Conservation (phyloP, 176 grass and related monocot genomes). For the Dendrocalamus sinicus region DNA sequence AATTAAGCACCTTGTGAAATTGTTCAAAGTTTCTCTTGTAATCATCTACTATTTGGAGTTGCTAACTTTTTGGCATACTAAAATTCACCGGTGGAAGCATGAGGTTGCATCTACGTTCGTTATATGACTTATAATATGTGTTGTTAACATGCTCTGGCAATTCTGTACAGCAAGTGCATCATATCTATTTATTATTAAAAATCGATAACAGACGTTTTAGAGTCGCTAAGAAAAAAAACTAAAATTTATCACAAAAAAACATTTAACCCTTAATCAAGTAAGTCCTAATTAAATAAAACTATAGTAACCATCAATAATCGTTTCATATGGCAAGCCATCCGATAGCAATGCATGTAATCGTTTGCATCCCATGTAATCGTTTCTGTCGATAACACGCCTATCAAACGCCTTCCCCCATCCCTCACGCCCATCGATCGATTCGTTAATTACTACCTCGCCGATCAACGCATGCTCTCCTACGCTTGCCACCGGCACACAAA, state of each 20-base stretch:
- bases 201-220: too few relatives aligned
- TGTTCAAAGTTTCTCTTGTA: conserved; percentile 11
- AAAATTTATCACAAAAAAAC: too few relatives aligned
- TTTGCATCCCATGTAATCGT: too few relatives aligned
- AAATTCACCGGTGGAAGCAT: neutral
- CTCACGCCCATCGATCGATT: neutral
- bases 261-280: too few relatives aligned
- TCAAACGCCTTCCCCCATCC: neutral
- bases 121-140: conserved; percentile 5
- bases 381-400: too few relatives aligned
- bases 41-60: conserved; percentile 23
- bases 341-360: too few relatives aligned
- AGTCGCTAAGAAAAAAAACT: too few relatives aligned
- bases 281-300: too few relatives aligned
- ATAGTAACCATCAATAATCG: too few relatives aligned
- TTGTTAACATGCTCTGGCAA: conserved; percentile 11
- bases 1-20: neutral
- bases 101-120: neutral
- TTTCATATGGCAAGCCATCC: too few relatives aligned
- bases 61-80: neutral
- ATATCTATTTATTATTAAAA: neutral
- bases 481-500: too few relatives aligned
- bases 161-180: neutral
- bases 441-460: neutral
- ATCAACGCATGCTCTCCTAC: too few relatives aligned